Evolutionary conservation across 179 eudicot genomes (phyloP).

Genomic region (Beta lomatogona): DNA sequence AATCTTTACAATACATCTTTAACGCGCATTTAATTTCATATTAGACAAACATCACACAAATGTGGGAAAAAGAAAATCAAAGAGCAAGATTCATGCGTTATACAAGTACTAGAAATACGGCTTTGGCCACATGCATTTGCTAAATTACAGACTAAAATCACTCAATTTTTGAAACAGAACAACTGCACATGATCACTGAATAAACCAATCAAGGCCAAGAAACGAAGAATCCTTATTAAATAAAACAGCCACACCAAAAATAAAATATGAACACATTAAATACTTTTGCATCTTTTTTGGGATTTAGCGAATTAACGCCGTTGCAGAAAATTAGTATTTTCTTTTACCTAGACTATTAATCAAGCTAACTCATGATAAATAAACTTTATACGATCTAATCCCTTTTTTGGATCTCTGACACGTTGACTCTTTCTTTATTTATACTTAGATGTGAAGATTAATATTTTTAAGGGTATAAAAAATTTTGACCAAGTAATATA

Average conservation of each 20-base stretch:
- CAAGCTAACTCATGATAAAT: constrained; percentile 23
- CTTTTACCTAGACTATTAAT: neutral
- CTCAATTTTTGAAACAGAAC: constrained; percentile 19
- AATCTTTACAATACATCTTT: neutral
- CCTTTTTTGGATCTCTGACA: constrained; percentile 30
- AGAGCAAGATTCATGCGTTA: constrained; percentile 9
- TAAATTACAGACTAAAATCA: constrained; percentile 5
- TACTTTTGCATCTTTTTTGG: constrained; percentile 21
- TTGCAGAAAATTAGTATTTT: neutral
- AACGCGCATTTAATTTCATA: neutral
- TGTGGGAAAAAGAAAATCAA: neutral
- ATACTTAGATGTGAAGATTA: constrained; percentile 16
- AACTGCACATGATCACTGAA: constrained; percentile 36
- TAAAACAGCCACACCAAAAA: neutral
- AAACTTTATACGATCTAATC: constrained; percentile 6
- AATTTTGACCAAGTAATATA: constrained; percentile 21
- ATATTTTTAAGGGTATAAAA: constrained; percentile 7
- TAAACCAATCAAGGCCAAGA: constrained; percentile 12
- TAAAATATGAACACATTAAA: constrained; percentile 14
- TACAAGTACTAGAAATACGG: constrained; percentile 1
- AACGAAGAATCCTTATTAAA: constrained; percentile 9
- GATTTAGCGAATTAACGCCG: constrained; percentile 14
- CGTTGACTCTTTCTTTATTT: constrained; percentile 4
- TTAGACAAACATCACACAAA: neutral
- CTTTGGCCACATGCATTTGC: constrained; percentile 29